Base-by-base conservation (phyloP, 1,284 basidiomycete species). In the Rhodotorula sp. region DNA sequence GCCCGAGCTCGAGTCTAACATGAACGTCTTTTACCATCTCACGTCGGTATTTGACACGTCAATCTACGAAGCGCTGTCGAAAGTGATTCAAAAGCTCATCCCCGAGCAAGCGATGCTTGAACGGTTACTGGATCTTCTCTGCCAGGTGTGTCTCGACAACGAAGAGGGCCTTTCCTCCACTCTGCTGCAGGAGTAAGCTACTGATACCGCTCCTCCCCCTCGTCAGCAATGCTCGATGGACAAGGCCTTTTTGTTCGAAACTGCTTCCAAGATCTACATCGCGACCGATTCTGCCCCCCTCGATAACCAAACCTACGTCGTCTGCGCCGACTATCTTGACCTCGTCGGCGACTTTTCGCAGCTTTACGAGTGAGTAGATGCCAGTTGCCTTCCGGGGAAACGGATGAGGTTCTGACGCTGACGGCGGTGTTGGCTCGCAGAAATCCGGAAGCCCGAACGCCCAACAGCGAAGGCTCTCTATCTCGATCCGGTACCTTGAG, bases 261-360 rank as follows among this genome's bases (percentile, higher is more conserved):
- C 88, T 6, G 86, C 86, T 8, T 92, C 92, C 26, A 86, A 92
- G 64, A 84, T 98, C 46, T 95, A 94, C 77, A 85, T 98, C 29
- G 93, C 93, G 1, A 93, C 94, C 10, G 95, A 99, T 79, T 88
- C 90, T 26, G 92, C 91, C 0, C 93, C 95, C 0, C 91, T 96
- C 42, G 95, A 97, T 79, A 86, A 89, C 65, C 88, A 89, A 2
- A 93, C 91, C 3, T 90, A 93, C 76, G 91, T 90, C 73, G 84
- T 95, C 29, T 94, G 92, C 77, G 93, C 89, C 76, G 94, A 97
- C 77, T 98, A 95, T 78, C 84, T 97, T 26, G 87, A 89, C 64
- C 92, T 93, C 83, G 85, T 97, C 63, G 89, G 89, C 73, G 87
- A 90, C 10, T 94, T 98, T 45, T 62, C 67, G 18, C 60, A 64